Conservation (phyloP, 495 filamentous ascomycete species). For the Penicillium coprophilum region DNA sequence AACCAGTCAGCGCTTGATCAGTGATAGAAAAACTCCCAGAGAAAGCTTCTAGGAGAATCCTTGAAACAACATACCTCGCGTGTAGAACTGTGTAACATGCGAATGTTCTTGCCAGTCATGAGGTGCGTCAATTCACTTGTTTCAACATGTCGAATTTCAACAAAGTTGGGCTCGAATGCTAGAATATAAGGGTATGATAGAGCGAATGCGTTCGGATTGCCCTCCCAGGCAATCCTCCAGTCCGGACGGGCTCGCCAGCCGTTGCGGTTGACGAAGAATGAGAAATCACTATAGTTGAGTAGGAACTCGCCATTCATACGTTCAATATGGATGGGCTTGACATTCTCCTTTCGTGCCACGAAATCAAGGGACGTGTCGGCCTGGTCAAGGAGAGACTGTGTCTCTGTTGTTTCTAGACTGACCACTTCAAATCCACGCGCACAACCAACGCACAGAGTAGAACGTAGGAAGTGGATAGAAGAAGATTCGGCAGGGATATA, state of each 20-base stretch:
- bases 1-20: conserved; percentile 16
- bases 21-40: not conserved
- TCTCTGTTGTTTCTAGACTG: conserved; percentile 93
- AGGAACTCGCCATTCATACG: conserved; percentile 95
- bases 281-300: conserved; percentile 96
- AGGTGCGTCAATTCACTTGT: conserved; percentile 89
- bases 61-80: conserved; percentile 72
- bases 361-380: conserved; percentile 98
- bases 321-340: conserved; percentile 97
- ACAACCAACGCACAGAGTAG: conserved; percentile 95
- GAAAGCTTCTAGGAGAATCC: not conserved
- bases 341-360: conserved; percentile 85
- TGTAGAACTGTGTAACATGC: conserved; percentile 94
- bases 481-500: conserved; percentile 96
- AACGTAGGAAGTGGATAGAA: conserved; percentile 95
- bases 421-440: conserved; percentile 96
- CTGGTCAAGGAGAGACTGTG: conserved; percentile 93
- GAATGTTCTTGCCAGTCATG: conserved; percentile 89
- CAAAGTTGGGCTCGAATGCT: conserved; percentile 98
- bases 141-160: conserved; percentile 93
- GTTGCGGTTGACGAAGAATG: conserved; percentile 98
- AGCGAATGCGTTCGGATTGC: conserved; percentile 84
- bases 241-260: conserved; percentile 95
- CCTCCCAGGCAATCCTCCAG: conserved; percentile 98
- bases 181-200: conserved; percentile 93